Percentiles rank a stretch among this genome's conserved stretches.
Conservation (phyloP, 2,329 filamentous ascomycete genomes). For the Penicillium sumatraense region DNA sequence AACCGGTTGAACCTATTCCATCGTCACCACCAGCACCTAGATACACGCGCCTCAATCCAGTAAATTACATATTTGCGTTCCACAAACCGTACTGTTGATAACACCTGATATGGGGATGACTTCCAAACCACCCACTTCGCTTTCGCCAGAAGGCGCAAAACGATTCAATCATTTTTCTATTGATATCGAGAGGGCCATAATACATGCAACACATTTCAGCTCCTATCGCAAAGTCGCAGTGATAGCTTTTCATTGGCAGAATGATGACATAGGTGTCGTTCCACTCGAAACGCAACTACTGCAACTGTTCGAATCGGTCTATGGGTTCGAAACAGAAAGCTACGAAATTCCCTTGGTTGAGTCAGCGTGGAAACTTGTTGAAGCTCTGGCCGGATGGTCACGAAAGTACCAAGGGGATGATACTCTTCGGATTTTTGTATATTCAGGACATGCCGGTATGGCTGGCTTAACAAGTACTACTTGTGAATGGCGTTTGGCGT, state of each 20-base stretch:
- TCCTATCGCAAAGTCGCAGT: too few relatives aligned
- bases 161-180: too few relatives aligned
- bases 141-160: too few relatives aligned
- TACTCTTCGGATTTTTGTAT: conserved; percentile 10
- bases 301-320: conserved; percentile 2
- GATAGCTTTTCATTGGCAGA: conserved; percentile 15
- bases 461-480: neutral
- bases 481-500: conserved; percentile 1
- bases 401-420: neutral
- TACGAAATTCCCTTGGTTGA: conserved; percentile 4
- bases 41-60: too few relatives aligned
- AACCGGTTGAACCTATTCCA: too few relatives aligned
- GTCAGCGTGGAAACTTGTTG: neutral
- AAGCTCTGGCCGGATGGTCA: neutral
- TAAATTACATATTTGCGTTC: too few relatives aligned
- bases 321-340: conserved; percentile 6
- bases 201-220: conserved; percentile 8
- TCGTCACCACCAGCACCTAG: too few relatives aligned
- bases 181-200: too few relatives aligned
- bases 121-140: too few relatives aligned
- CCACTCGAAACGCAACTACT: conserved; percentile 10
- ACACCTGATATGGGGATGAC: too few relatives aligned
- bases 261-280: conserved; percentile 11
- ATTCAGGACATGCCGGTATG: conserved; percentile 11
- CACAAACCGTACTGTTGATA: too few relatives aligned